Conservation (phyloP, 1,284 basidiomycete species). For the Irpex sp. region DNA sequence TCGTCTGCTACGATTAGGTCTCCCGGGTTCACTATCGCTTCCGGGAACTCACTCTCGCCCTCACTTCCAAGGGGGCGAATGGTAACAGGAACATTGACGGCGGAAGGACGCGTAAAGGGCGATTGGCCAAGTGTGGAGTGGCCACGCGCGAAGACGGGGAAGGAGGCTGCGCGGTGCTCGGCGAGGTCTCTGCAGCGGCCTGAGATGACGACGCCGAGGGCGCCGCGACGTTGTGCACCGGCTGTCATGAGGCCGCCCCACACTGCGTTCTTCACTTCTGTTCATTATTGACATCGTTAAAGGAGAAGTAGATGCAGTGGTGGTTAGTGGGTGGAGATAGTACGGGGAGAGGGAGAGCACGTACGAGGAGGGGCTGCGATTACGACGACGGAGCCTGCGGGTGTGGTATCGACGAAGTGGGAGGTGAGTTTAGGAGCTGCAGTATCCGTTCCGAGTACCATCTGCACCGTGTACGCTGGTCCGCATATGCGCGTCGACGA, state of each 20-base stretch:
- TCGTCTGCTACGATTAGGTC: conserved; percentile 86
- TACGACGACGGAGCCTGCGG: conserved; percentile 67
- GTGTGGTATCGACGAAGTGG: conserved; percentile 86
- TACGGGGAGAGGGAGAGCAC: conserved; percentile 18
- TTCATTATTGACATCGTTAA: background rate
- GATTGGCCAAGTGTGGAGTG: conserved; percentile 87
- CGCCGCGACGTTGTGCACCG: conserved; percentile 68
- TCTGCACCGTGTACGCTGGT: conserved; percentile 89
- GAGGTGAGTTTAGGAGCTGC: conserved; percentile 62
- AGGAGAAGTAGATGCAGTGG: background rate
- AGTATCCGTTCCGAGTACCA: conserved; percentile 66
- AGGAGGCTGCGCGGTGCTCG: conserved; percentile 68
- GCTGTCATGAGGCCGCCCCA: conserved; percentile 94
- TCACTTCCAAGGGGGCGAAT: conserved; percentile 44
- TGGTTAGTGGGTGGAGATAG: conserved; percentile 15
- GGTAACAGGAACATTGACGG: conserved; percentile 70
- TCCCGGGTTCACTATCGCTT: conserved; percentile 66
- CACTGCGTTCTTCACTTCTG: conserved; percentile 79
- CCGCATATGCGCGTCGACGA: conserved; percentile 50
- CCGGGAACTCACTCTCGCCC: conserved; percentile 41
- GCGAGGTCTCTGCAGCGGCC: conserved; percentile 81
- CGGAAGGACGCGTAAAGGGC: conserved; percentile 82
- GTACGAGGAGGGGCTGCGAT: conserved; percentile 75
- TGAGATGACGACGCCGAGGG: conserved; percentile 75
- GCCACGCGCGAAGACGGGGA: conserved; percentile 78